Base-by-base conservation (phyloP, 805 yeast species). In the Barnettozyma botsteinii region DNA sequence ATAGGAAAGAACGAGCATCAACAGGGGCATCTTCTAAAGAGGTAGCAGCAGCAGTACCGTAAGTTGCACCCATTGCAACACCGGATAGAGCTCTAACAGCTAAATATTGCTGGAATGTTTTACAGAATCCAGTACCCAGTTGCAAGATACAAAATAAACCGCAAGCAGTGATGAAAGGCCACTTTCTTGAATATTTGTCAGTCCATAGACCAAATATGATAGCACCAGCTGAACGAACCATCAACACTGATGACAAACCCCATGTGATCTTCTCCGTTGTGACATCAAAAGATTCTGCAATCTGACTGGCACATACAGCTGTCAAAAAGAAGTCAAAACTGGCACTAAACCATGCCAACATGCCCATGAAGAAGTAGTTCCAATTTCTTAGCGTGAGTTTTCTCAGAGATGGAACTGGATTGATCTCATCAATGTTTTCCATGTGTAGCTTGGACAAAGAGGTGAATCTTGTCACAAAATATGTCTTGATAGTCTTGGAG, bases 141-240 rank as follows among this genome's bases (percentile, higher is more conserved):
- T 81, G 85, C 31, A 81, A 59, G 19, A 65, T 70, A 34, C 72
- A 62, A 53, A 81, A 75, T 39, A 76, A 57, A 5, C 61, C 49
- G 45, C 75, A 67, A 56, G 79, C 76, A 31, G 64, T 52, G 33
- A 81, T 72, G 49, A 73, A 78, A 3, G 87, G 83, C 77, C 79
- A 77, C 50, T 78, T 80, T 49, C 87, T 70, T 9, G 86, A 85
- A 51, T 67, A 72, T 37, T 66, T 66, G 52, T 82, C 89, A 26
- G 79, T 74, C 57, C 76, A 65, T 21, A 70, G 52, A 33, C 89
- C 89, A 53, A 81, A 79, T 23, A 75, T 62, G 13, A 80, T 59
- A 1, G 88, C 87, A 26, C 89, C 89, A 3, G 77, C 77, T 2
- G 85, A 73, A 41, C 88, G 68, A 41, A 81, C 68, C 85, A 81